phyloP scores from a whole-genome alignment of 805 yeast genomes.

The Novakomyces olei region DNA sequence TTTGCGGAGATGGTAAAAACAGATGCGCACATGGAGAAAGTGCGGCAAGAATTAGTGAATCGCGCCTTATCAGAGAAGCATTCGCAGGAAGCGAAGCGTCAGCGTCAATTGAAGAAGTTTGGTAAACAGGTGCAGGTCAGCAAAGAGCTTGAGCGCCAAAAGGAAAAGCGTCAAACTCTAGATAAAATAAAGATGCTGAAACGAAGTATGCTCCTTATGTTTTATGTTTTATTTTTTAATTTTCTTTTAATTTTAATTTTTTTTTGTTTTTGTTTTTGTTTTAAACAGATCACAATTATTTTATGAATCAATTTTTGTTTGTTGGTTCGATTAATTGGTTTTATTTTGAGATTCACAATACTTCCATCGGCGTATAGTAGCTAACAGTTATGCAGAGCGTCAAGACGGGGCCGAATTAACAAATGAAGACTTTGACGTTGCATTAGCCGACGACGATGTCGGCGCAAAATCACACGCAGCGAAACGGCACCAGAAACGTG shows the following conservation, averaged over 20 bases:
- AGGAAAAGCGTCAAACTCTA: constrained; percentile 73
- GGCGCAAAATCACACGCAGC: constrained; percentile 23
- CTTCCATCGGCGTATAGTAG: no score
- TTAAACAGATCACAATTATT: no score
- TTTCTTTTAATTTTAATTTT: no score
- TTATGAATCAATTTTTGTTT: no score
- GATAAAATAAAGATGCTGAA: constrained; percentile 80
- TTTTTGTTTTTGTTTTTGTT: no score
- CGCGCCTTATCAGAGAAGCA: constrained; percentile 61
- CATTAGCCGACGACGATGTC: constrained; percentile 75
- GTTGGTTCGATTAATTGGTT: no score
- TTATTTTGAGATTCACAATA: no score
- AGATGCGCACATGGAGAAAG: constrained; percentile 83
- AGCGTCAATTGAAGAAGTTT: constrained; percentile 83
- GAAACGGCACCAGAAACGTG: background rate
- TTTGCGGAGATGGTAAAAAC: constrained; percentile 97
- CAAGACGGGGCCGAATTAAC: constrained; percentile 40
- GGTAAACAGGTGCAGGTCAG: constrained; percentile 94
- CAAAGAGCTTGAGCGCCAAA: constrained; percentile 78
- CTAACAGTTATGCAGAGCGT: no score
- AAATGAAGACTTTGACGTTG: constrained; percentile 59
- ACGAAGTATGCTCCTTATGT: no score
- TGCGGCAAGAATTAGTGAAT: constrained; percentile 55
- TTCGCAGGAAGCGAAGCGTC: constrained; percentile 78
- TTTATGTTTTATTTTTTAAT: no score